Conservation (phyloP, 495 filamentous ascomycete genomes). For the Lepidopterella palustris region DNA sequence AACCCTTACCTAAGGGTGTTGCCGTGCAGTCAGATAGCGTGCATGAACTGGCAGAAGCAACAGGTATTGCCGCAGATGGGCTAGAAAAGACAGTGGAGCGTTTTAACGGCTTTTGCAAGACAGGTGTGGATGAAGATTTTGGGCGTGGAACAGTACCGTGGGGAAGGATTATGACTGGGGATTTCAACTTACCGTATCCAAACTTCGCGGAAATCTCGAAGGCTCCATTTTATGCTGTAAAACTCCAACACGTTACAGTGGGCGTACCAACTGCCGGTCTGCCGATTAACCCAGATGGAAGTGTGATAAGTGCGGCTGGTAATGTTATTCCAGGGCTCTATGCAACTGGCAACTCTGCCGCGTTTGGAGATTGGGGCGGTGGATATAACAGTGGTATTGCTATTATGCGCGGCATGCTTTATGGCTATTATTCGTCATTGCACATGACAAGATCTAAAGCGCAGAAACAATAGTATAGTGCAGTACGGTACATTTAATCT, state of each 20-base stretch:
- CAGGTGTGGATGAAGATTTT: neutral
- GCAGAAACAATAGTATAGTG: too few relatives aligned
- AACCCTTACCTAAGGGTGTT: neutral
- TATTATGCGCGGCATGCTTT: neutral
- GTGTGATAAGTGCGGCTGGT: neutral
- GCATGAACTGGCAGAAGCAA: neutral
- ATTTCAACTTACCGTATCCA: neutral
- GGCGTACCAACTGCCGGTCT: neutral
- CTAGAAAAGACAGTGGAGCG: neutral
- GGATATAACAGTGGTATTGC: neutral
- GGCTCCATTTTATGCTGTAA: neutral
- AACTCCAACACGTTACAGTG: neutral
- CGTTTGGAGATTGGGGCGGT: neutral
- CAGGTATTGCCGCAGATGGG: neutral
- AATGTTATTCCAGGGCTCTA: neutral
- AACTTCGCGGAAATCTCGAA: neutral
- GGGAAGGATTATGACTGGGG: neutral
- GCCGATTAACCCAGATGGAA: neutral
- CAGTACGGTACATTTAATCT: too few relatives aligned
- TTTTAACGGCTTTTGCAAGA: neutral
- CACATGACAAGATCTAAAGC: too few relatives aligned
- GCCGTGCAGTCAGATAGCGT: neutral
- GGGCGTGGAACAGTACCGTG: neutral
- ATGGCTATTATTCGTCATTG: neutral
- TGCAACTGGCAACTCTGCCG: neutral